Evolutionary conservation across 129 eudicot species (phyloP).

Genomic region (Helichrysum umbraculigerum): DNA sequence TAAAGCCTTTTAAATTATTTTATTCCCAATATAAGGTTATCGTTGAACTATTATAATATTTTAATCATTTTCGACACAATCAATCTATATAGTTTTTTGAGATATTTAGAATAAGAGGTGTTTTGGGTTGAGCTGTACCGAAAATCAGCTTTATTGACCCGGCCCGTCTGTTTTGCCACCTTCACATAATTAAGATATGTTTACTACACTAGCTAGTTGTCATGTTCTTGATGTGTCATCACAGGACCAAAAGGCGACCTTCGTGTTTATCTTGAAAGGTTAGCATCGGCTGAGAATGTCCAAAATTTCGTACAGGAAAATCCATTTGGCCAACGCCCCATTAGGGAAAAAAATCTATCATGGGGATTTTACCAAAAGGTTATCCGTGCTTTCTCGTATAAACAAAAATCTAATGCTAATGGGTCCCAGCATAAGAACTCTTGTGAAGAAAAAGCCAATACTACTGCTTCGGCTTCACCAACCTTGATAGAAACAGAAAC

Average conservation of each 20-base stretch:
- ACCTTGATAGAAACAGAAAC: background rate
- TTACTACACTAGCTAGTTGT: background rate
- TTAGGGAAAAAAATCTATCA: constrained; percentile 48
- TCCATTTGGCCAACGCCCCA: constrained; percentile 75
- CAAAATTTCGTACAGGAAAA: constrained; percentile 64
- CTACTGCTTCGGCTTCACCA: background rate
- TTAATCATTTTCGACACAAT: background rate
- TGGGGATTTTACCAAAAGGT: constrained; percentile 67
- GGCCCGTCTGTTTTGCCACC: background rate
- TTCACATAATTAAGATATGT: background rate
- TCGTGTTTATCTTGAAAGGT: constrained; percentile 61
- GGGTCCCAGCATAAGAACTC: constrained; percentile 15
- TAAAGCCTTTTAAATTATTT: too few species aligned
- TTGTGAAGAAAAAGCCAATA: constrained; percentile 11
- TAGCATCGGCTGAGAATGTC: constrained; percentile 63
- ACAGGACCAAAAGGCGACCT: constrained; percentile 76
- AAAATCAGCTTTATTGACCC: background rate
- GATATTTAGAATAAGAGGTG: background rate
- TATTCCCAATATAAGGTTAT: background rate
- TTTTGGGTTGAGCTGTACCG: background rate
- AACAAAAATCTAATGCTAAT: constrained; percentile 20
- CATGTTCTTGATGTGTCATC: constrained; percentile 26
- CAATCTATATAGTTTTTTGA: background rate
- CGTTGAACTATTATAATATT: background rate
- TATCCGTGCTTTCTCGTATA: constrained; percentile 32